Percentiles rank a stretch among this genome's conserved stretches.
These are phyloP conservation scores for Rheum nobile DNA, from an alignment of 148 eudicot species.

Conservation along the genomic window DNA sequence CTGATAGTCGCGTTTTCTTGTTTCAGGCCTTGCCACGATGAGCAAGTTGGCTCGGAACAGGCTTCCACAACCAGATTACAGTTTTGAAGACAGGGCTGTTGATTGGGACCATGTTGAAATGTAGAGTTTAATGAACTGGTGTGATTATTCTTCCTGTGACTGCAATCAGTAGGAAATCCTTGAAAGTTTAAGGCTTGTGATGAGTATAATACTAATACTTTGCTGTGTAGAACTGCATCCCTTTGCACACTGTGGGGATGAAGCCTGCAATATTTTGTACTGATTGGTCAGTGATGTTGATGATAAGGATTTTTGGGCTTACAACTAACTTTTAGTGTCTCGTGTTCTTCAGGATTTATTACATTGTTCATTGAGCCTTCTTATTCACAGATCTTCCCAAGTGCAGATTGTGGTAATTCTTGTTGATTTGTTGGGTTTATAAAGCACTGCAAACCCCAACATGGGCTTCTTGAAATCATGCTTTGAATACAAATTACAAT, in stretches of 20 bases:
- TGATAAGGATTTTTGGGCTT: neutral
- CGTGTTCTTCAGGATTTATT: neutral
- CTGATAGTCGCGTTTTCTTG: neutral
- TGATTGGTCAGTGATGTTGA: neutral
- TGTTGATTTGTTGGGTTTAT: neutral
- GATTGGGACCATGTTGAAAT: conserved; percentile 51
- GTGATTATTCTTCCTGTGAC: neutral
- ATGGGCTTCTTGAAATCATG: no score
- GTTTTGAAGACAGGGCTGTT: conserved; percentile 7
- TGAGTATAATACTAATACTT: neutral
- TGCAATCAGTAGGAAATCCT: neutral
- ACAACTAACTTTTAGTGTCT: neutral
- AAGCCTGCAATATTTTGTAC: neutral
- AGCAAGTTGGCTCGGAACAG: conserved; percentile 52
- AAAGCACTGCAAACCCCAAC: neutral
- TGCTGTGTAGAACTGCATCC: neutral
- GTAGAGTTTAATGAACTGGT: neutral
- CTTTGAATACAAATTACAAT: no score
- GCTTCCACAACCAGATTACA: conserved; percentile 38
- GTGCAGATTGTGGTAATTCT: neutral
- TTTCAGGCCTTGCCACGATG: conserved; percentile 64
- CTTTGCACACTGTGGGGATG: neutral
- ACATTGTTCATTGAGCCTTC: neutral
- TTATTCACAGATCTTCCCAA: neutral
- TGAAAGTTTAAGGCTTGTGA: neutral